Evolutionary conservation across 352 stramenopile genomes (phyloP), one percentile per base, ranked within the genome.

Genomic region (Pythium aphanidermatum): DNA sequence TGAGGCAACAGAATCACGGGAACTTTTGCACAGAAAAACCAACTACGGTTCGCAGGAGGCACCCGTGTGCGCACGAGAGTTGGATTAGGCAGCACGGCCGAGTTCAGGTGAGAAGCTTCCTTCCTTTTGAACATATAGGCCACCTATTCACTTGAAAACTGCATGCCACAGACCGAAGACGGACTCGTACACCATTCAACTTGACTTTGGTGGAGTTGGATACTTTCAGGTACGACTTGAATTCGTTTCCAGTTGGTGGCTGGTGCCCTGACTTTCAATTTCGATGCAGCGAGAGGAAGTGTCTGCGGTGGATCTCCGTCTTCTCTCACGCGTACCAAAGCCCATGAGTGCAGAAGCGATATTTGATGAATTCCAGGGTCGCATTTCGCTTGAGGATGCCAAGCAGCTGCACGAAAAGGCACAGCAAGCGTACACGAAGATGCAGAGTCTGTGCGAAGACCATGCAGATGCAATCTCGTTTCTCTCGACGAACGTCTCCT

Each of bases 401-500:
- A 23, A 59, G 4, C 36, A 72, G 51, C 49, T 92, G 17, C 73
- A 69, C 26, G 49, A 41, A 17, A 79, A 78, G 25, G 73, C 71
- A 0, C 60, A 80, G 28, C 56, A 71, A 19, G 68, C 73, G 29
- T 87, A 90, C 40, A 46, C 30, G 1, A 65, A 59, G 20, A 51
- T 90, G n/a, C 66, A 85, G 41, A 46, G 43, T 14, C 76, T 88
- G 31, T 92, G 77, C 25, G 80, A 89, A 33, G 56, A 83, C 35
- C 69, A 92, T 46, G 71, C 74, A 1, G 64, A 84, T 30, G 63
- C 72, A 13, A 83, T 92, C 14, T 88, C 77, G 30, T 84, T 86
- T 21, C 63, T 90, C 9, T 87, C 77, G 3, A 87, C 74, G 2
- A 90, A 87, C 30, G 66, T 69, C 2, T 57, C 57, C 14, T 90